A percentile compares a stretch with the other conserved stretches of the same genome.
phyloP scores from a whole-genome alignment of 2,329 filamentous ascomycete species.

The Penicillium sp. region DNA sequence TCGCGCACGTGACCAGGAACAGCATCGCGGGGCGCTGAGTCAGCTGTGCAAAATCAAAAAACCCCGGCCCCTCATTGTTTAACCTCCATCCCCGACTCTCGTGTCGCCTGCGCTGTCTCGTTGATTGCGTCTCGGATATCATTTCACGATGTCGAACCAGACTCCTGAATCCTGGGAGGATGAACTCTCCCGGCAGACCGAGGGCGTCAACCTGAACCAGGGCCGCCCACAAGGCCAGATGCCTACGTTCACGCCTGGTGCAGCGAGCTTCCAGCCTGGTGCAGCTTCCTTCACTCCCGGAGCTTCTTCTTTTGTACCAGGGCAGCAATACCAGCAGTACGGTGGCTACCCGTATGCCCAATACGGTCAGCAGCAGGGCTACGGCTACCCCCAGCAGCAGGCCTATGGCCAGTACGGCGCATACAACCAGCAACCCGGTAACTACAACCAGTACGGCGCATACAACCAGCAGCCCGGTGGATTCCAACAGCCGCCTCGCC shows the following conservation, averaged over 20 bases:
- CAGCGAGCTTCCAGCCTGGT: slow-evolving; percentile 62
- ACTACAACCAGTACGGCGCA: slow-evolving; percentile 53
- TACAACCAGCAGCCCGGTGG: slow-evolving; percentile 59
- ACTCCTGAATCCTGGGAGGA: slow-evolving; percentile 91
- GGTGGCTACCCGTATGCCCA: slow-evolving; percentile 43
- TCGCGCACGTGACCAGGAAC: slow-evolving; percentile 15
- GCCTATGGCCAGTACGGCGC: slow-evolving; percentile 41
- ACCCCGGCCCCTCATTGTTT: slow-evolving; percentile 27
- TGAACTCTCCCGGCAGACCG: slow-evolving; percentile 74
- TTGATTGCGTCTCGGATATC: slow-evolving; percentile 19
- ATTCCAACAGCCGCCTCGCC: slow-evolving; percentile 55
- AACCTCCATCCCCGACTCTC: slow-evolving; percentile 18
- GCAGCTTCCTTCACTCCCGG: slow-evolving; percentile 71
- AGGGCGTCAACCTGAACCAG: slow-evolving; percentile 70
- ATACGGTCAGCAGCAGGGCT: slow-evolving; percentile 34
- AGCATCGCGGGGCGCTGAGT: slow-evolving; percentile 25
- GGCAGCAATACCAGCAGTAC: slow-evolving; percentile 64
- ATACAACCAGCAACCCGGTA: slow-evolving; percentile 55
- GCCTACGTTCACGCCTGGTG: slow-evolving; percentile 63
- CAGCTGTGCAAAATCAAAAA: slow-evolving; percentile 25
- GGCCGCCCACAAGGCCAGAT: slow-evolving; percentile 50
- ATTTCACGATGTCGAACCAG: slow-evolving; percentile 69
- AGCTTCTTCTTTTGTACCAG: slow-evolving; percentile 68
- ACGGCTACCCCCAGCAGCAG: slow-evolving; percentile 40
- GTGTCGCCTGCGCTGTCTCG: slow-evolving; percentile 23